A percentile compares a stretch with the other conserved stretches of the same genome.
Evolutionary conservation across 352 stramenopile species (phyloP).

Genomic region (Elongisporangium anandrum): DNA sequence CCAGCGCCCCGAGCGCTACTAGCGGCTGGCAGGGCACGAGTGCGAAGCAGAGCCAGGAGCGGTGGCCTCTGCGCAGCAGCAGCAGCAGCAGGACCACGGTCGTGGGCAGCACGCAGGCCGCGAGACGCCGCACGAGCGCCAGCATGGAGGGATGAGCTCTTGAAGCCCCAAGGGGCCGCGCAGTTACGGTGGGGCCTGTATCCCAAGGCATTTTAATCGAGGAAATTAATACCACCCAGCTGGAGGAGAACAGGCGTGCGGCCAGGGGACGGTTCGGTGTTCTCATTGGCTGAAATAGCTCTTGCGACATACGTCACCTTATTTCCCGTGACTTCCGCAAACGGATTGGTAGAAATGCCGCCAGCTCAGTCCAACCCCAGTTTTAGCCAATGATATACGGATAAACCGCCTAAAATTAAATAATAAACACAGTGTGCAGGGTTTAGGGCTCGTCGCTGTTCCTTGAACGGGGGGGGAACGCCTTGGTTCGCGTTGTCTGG

Average conservation of each 20-base stretch:
- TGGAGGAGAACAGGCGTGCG: neutral
- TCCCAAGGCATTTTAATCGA: neutral
- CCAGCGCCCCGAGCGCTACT: conserved; percentile 29
- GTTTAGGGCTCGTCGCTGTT: neutral
- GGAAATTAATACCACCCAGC: neutral
- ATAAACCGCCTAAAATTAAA: neutral
- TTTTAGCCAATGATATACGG: neutral
- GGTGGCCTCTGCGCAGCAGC: neutral
- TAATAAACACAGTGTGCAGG: neutral
- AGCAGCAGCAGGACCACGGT: conserved; percentile 15
- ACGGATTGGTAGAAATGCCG: neutral
- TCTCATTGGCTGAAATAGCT: neutral
- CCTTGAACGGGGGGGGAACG: neutral
- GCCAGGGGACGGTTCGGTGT: neutral
- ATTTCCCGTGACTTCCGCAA: no score
- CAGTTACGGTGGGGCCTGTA: neutral
- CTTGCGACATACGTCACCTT: neutral
- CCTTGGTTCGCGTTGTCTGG: neutral
- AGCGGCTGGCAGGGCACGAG: conserved; percentile 14
- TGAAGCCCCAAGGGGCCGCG: neutral
- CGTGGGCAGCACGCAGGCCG: conserved; percentile 2
- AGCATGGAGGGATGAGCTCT: neutral
- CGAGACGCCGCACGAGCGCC: neutral
- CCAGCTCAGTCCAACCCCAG: neutral
- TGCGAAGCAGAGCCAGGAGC: neutral